Conservation (phyloP, 2,329 filamentous ascomycete species). For the Aspergillus sp. region DNA sequence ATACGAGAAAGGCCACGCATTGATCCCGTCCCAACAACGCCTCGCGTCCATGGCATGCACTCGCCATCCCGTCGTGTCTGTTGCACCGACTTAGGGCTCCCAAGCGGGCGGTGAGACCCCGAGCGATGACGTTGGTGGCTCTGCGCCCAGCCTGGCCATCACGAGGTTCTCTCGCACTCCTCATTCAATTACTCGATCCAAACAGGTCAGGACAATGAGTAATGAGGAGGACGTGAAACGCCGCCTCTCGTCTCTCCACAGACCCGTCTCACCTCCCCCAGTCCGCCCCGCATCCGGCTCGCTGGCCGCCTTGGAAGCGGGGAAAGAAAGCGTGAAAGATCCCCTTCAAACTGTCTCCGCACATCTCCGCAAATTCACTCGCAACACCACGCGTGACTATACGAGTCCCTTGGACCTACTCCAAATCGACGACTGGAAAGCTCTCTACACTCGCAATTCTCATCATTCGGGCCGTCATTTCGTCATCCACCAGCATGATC, state of each 20-base stretch:
- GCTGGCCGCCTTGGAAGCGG: constrained; percentile 53
- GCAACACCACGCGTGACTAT: constrained; percentile 7
- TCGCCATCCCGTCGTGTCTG: no score
- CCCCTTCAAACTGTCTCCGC: constrained; percentile 50
- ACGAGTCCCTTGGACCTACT: not conserved
- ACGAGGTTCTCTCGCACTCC: not conserved
- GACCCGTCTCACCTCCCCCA: constrained; percentile 4
- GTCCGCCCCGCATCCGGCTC: not conserved
- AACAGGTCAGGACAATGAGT: not conserved
- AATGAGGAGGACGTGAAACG: not conserved
- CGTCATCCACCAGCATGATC: constrained; percentile 72
- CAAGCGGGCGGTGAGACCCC: no score
- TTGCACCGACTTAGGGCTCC: not conserved
- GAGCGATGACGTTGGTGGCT: not conserved
- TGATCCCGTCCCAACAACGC: not conserved
- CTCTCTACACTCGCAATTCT: constrained; percentile 50
- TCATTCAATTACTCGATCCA: not conserved
- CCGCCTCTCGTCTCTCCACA: not conserved
- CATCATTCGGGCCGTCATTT: constrained; percentile 56
- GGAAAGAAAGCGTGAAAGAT: constrained; percentile 47
- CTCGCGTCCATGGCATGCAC: no score
- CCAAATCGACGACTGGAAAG: constrained; percentile 35
- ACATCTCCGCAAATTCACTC: constrained; percentile 35
- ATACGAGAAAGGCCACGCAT: no score
- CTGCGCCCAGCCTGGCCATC: not conserved